Base-by-base conservation (phyloP, 2,329 filamentous ascomycete genomes). In the Beauveria medogensis region DNA sequence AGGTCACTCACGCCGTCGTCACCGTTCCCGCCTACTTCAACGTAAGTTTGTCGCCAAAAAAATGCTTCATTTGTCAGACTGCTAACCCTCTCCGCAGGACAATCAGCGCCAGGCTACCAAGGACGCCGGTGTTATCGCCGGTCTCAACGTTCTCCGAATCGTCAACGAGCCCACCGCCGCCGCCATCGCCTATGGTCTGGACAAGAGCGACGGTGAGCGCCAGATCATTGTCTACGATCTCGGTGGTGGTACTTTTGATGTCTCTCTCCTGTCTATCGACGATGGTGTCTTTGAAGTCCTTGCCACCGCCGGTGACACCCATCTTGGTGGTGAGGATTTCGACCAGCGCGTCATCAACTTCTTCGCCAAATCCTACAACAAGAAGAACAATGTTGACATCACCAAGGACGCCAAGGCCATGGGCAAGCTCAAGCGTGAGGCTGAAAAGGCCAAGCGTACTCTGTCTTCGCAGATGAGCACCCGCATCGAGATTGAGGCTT, bases 391-490 rank as follows among this genome's bases (percentile, higher is more conserved):
- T 69, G 91, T 95, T 68, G 92, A 99, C 70, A 85, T 97, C 74
- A 90, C 87, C 80, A 95, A 95, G 83, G 92, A 97, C 74, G 80
- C 88, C 67, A 97, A 97, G 90, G 89, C 93, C 68, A 97, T 97
- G 92, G 91, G 92, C 81, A 99, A 97, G 83, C 86, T 99, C 70
- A 97, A 97, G 91, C 92, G 94, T 71, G 94, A 97, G 79, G 93
- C 94, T 69, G 94, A 99, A 80, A 97, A 97, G 87, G 94, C 94
- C 80, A 99, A 99, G 90, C 91, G 94, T 73, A 95, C 92, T 69
- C 88, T 99, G 61, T 96, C 90, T 72, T 94, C 91, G 67, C 91
- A 95, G 81, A 92, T 91, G 87, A 92, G 89, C 67, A 91, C 91
- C 68, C 90, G 91, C 69, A 92, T 96, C 69, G 94, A 97, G 81